Conservation (phyloP, 768 basidiomycete genomes). For the Stropharia rugosoannulata region DNA sequence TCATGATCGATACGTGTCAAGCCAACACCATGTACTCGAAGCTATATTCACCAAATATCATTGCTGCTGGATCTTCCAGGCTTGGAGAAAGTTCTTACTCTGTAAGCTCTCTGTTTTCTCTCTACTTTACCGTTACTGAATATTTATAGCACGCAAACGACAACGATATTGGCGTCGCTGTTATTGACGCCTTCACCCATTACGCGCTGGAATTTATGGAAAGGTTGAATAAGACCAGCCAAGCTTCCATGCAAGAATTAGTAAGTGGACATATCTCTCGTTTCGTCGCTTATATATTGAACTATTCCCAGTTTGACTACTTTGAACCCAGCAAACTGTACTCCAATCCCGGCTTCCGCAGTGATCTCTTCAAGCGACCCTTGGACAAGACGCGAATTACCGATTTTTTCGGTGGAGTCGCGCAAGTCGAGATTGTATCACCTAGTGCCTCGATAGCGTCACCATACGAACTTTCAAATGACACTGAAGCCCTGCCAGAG, state of each 20-base stretch:
- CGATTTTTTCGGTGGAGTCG: constrained; percentile 88
- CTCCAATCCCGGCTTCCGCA: constrained; percentile 89
- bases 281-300: not conserved
- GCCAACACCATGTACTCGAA: constrained; percentile 95
- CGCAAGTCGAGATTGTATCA: constrained; percentile 67
- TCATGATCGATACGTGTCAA: constrained; percentile 99
- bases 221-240: constrained; percentile 86
- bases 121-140: not conserved
- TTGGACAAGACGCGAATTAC: constrained; percentile 67
- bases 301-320: constrained; percentile 65
- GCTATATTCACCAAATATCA: constrained; percentile 90
- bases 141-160: constrained; percentile 81
- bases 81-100: constrained; percentile 93
- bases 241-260: constrained; percentile 76
- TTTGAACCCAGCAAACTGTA: constrained; percentile 75
- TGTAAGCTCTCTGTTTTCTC: constrained; percentile 40
- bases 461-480: not conserved
- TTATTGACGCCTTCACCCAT: constrained; percentile 95
- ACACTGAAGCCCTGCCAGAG: constrained; percentile 1
- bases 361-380: constrained; percentile 72
- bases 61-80: constrained; percentile 85
- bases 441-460: constrained; percentile 8
- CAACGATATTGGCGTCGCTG: constrained; percentile 90
- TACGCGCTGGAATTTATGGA: constrained; percentile 91
- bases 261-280: constrained; percentile 42